phyloP scores from a whole-genome alignment of 2,329 filamentous ascomycete genomes.

The Metarhizium humberi region DNA sequence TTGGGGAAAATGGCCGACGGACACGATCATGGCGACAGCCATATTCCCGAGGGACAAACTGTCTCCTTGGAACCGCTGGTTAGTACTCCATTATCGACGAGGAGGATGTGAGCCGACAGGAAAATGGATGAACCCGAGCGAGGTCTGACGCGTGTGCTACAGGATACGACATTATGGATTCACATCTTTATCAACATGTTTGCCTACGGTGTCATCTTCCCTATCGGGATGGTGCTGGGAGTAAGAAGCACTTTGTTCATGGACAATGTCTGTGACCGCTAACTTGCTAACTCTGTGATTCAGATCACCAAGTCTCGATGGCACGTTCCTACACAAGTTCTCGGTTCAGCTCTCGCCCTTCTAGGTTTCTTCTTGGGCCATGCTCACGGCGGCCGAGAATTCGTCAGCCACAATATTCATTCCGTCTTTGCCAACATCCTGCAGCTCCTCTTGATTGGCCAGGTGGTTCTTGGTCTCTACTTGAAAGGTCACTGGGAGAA shows the following conservation, averaged over 20 bases:
- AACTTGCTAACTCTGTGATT: background rate
- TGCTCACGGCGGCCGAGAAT: slow-evolving; percentile 80
- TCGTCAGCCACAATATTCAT: slow-evolving; percentile 67
- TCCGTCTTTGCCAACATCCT: slow-evolving; percentile 69
- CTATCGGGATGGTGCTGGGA: slow-evolving; percentile 88
- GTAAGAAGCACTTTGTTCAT: slow-evolving; percentile 38
- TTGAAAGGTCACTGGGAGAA: slow-evolving; percentile 82
- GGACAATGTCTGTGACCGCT: background rate
- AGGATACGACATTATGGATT: slow-evolving; percentile 82
- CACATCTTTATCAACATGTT: slow-evolving; percentile 86
- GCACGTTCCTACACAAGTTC: slow-evolving; percentile 82
- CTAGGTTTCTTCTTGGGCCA: slow-evolving; percentile 89
- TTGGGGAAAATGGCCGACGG: slow-evolving; percentile 17
- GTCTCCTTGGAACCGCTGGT: slow-evolving; percentile 68
- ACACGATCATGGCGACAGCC: slow-evolving; percentile 39
- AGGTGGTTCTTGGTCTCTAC: slow-evolving; percentile 76
- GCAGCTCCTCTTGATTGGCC: slow-evolving; percentile 68
- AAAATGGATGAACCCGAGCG: background rate
- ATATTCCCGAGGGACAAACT: slow-evolving; percentile 59
- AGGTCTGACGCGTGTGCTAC: slow-evolving; percentile 21
- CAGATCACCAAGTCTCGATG: slow-evolving; percentile 84
- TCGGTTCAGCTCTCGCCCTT: slow-evolving; percentile 66
- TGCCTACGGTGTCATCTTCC: slow-evolving; percentile 87
- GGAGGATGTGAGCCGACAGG: background rate
- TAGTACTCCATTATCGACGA: slow-evolving; percentile 20